phyloP scores from a whole-genome alignment of 1,284 basidiomycete genomes.

The Puccinia sorghi region DNA sequence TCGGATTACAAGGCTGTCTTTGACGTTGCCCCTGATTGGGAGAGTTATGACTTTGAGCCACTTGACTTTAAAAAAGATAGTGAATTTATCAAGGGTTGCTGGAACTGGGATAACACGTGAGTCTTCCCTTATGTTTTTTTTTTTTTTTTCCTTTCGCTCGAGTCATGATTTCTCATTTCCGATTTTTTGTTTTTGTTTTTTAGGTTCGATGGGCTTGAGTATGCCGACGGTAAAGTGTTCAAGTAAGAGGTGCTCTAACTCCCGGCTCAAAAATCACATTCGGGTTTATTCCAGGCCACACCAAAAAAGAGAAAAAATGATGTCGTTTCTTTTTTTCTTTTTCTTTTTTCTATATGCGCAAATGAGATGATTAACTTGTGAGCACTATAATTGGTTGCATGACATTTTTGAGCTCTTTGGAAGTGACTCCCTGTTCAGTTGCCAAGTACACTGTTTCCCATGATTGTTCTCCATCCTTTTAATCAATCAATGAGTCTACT shows the following conservation, averaged over 20 bases:
- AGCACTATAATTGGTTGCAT: neutral
- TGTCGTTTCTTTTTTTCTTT: too few relatives aligned
- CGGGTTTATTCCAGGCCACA: too few relatives aligned
- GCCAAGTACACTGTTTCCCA: neutral
- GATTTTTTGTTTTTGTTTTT: neutral
- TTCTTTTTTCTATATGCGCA: neutral
- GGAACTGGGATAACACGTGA: constrained; percentile 59
- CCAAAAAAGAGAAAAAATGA: neutral
- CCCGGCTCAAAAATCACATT: too few relatives aligned
- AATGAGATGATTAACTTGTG: neutral
- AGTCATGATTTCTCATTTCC: neutral
- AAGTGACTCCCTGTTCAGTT: neutral
- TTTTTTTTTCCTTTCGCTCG: constrained; percentile 50
- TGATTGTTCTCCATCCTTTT: neutral
- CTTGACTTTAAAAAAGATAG: constrained; percentile 56
- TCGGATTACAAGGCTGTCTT: constrained; percentile 56
- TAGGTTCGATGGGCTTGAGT: constrained; percentile 47
- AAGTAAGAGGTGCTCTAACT: constrained; percentile 18
- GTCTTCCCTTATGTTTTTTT: constrained; percentile 54
- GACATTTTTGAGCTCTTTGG: neutral
- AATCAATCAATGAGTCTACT: too few relatives aligned
- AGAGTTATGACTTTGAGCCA: constrained; percentile 56
- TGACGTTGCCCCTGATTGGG: constrained; percentile 58
- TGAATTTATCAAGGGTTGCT: constrained; percentile 59
- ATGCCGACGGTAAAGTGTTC: constrained; percentile 49